These are phyloP conservation scores for Pulicaria dysenterica DNA, from an alignment of 129 eudicot species.

Conservation along the genomic window DNA sequence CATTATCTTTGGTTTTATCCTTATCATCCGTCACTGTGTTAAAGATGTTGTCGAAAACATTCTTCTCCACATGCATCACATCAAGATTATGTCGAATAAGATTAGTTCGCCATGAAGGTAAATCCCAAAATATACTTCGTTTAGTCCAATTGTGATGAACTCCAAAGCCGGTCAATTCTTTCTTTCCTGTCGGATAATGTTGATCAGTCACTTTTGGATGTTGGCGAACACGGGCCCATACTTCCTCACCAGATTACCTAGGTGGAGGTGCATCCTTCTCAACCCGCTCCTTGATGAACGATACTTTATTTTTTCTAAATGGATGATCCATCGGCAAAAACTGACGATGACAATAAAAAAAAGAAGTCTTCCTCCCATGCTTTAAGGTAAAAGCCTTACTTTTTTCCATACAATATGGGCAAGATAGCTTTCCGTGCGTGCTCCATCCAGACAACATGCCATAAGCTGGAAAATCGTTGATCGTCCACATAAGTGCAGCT, in stretches of 20 bases:
- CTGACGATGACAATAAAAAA: slow-evolving; percentile 27
- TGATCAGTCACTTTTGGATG: not conserved
- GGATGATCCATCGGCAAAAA: slow-evolving; percentile 28
- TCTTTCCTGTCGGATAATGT: not conserved
- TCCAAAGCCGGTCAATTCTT: not conserved
- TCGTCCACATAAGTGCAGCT: slow-evolving; percentile 28
- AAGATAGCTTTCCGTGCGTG: too few species aligned
- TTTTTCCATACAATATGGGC: too few species aligned
- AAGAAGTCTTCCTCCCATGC: slow-evolving; percentile 17
- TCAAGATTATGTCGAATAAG: slow-evolving; percentile 27
- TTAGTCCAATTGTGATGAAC: slow-evolving; percentile 20
- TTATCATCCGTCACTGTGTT: slow-evolving; percentile 28
- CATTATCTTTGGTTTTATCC: slow-evolving; percentile 31
- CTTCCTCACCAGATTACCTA: not conserved
- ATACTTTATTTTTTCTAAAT: slow-evolving; percentile 1
- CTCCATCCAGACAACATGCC: too few species aligned
- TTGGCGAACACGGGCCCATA: not conserved
- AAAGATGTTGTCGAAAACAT: slow-evolving; percentile 24
- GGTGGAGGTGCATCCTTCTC: not conserved
- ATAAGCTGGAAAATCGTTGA: slow-evolving; percentile 29
- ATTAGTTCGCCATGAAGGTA: slow-evolving; percentile 25
- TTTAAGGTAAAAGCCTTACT: slow-evolving; percentile 15
- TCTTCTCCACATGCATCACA: too few species aligned
- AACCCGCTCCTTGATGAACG: not conserved
- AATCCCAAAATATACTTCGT: slow-evolving; percentile 23